Conservation (phyloP, 768 basidiomycete genomes). For the Gelatoporia subvermispora region DNA sequence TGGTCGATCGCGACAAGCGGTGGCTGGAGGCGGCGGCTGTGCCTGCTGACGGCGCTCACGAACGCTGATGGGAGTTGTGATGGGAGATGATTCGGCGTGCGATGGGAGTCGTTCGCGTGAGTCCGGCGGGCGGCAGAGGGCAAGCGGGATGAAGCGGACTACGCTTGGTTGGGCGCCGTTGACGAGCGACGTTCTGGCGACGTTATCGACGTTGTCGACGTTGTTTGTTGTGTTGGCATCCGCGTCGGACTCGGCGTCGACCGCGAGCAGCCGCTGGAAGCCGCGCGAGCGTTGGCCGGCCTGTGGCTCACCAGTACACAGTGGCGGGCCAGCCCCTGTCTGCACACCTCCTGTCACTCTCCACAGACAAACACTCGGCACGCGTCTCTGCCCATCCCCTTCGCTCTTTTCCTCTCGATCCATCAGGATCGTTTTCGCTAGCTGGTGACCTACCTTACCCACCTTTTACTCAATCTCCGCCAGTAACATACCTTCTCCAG, state of each 20-base stretch:
- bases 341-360: conserved; percentile 12
- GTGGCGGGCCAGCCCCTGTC: conserved; percentile 16
- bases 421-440: conserved; percentile 15
- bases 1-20: too few relatives aligned
- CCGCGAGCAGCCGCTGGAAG: background rate
- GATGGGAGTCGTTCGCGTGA: background rate
- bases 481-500: conserved; percentile 8
- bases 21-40: too few relatives aligned
- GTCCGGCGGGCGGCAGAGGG: conserved; percentile 6
- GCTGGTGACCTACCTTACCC: conserved; percentile 12
- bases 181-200: conserved; percentile 4
- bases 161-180: conserved; percentile 10
- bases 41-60: too few relatives aligned
- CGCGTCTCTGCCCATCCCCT: conserved; percentile 7
- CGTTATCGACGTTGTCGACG: too few relatives aligned
- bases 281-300: conserved; percentile 8
- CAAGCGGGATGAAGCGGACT: conserved; percentile 5
- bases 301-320: conserved; percentile 1
- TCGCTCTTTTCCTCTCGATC: conserved; percentile 15
- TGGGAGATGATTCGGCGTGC: too few relatives aligned
- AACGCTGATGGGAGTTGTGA: too few relatives aligned
- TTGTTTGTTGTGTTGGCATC: too few relatives aligned
- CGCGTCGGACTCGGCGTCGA: too few relatives aligned
- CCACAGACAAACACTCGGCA: conserved; percentile 12
- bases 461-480: conserved; percentile 8